Conservation (phyloP, 2,329 filamentous ascomycete genomes). For the Neofusicoccum sp. region DNA sequence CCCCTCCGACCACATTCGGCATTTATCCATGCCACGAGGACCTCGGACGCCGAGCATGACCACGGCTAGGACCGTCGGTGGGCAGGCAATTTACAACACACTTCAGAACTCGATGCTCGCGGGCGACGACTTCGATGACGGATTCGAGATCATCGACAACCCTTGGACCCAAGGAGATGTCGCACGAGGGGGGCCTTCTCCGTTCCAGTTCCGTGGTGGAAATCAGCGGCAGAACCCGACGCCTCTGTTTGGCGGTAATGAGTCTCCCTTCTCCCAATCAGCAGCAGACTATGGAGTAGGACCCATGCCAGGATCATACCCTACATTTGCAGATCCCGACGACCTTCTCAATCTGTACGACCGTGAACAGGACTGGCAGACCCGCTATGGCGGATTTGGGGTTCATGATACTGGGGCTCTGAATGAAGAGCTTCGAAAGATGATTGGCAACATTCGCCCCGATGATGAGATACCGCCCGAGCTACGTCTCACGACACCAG, state of each 20-base stretch:
- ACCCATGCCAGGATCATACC: background rate
- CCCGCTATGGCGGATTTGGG: background rate
- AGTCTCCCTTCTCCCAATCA: background rate
- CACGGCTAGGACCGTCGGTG: background rate
- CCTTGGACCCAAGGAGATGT: background rate
- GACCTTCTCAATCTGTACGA: background rate
- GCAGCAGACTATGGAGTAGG: background rate
- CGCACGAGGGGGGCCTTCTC: background rate
- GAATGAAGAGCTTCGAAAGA: background rate
- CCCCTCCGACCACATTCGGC: background rate
- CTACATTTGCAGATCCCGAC: background rate
- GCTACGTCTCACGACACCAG: constrained; percentile 66
- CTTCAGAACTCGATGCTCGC: background rate
- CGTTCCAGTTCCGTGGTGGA: background rate
- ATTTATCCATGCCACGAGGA: background rate
- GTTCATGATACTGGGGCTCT: background rate
- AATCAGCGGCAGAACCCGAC: background rate
- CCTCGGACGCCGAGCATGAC: background rate
- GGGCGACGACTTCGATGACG: background rate
- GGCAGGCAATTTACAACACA: background rate
- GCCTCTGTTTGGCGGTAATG: no score
- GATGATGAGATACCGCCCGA: constrained; percentile 44
- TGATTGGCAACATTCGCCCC: constrained; percentile 31
- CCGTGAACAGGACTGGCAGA: background rate
- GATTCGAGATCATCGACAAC: background rate